Percentiles rank a stretch among this genome's conserved stretches.
Evolutionary conservation across 2,329 filamentous ascomycete genomes (phyloP).

Genomic region (Dothiorella sarmentorum): DNA sequence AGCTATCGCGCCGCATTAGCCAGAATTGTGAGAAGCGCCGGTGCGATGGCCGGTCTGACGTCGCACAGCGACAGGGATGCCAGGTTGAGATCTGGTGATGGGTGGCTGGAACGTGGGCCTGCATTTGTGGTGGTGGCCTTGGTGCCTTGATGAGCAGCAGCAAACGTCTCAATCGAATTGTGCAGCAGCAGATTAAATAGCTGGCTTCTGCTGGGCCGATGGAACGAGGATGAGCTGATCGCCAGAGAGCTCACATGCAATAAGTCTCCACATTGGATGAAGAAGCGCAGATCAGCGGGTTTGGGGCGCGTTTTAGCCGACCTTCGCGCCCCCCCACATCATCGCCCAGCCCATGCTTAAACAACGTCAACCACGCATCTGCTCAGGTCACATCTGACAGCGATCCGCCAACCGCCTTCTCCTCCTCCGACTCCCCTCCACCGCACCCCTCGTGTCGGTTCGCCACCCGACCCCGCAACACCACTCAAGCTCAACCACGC

Average conservation of each 20-base stretch:
- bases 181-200: constrained; percentile 5
- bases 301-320: constrained; percentile 8
- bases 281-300: constrained; percentile 11
- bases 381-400: constrained; percentile 1
- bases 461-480: constrained; percentile 18
- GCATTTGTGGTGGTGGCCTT: not conserved
- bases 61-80: constrained; percentile 13
- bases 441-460: not conserved
- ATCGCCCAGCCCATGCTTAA: constrained; percentile 16
- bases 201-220: not conserved
- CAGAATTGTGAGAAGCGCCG: not conserved
- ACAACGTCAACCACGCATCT: constrained; percentile 18
- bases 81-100: constrained; percentile 15
- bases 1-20: not conserved
- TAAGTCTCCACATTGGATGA: not conserved
- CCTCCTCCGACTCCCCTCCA: not conserved
- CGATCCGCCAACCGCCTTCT: constrained; percentile 4
- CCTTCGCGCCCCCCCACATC: constrained; percentile 16
- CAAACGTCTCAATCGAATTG: not conserved
- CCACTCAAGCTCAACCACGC: constrained; percentile 4
- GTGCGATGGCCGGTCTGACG: constrained; percentile 2
- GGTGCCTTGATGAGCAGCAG: not conserved
- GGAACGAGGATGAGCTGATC: constrained; percentile 10
- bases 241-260: not conserved
- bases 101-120: not conserved